Evolutionary conservation across 176 grass and related monocot genomes (phyloP).

Genomic region (Rhynchospora breviuscula): DNA sequence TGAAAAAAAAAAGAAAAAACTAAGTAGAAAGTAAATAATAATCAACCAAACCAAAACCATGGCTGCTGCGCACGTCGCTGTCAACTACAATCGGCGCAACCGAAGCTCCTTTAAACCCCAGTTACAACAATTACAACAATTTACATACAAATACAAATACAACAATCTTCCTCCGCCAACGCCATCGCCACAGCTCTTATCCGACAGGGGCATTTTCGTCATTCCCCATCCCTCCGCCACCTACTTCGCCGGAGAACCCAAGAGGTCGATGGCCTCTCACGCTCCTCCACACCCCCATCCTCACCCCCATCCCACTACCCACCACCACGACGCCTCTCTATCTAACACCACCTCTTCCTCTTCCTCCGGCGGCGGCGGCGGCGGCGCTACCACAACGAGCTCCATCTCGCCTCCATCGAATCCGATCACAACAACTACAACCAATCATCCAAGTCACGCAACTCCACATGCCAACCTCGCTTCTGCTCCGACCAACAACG

Average conservation of each 20-base stretch:
- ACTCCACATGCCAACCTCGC: neutral
- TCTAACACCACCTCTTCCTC: neutral
- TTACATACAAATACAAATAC: too few relatives aligned
- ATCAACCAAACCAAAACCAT: neutral
- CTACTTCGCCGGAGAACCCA: neutral
- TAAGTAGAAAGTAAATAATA: neutral
- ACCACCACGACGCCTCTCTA: neutral
- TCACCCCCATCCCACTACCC: neutral
- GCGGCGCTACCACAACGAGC: constrained; percentile 1
- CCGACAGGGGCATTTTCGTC: neutral
- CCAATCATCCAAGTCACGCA: neutral
- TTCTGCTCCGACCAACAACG: neutral
- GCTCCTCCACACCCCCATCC: neutral
- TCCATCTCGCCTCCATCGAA: constrained; percentile 30
- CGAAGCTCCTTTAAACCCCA: neutral
- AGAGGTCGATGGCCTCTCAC: neutral
- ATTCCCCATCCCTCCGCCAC: neutral
- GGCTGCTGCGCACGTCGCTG: neutral
- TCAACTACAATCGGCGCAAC: neutral
- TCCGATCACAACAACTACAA: constrained; percentile 12
- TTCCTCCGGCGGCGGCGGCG: constrained; percentile 13
- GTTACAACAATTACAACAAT: neutral
- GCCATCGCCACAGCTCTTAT: neutral
- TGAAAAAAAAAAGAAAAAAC: neutral
- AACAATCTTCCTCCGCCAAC: neutral